Base-by-base conservation (phyloP, 768 basidiomycete species). In the Albatrellus ellisii region DNA sequence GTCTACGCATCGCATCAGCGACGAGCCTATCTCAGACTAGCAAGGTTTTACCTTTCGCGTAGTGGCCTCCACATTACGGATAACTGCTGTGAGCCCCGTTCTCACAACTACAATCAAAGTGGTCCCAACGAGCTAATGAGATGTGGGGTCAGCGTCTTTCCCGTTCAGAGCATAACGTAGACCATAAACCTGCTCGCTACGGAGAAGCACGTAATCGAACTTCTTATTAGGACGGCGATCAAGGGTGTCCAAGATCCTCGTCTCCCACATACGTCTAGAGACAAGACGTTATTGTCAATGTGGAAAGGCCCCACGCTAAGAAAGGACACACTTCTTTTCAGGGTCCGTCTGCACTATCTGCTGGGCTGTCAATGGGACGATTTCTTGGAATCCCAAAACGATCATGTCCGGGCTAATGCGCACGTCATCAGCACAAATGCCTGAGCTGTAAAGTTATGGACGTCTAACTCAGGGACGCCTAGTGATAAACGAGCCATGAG, bases 261-360 rank as follows among this genome's bases (percentile, higher is more conserved):
- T 65, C 60, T 97, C 94, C 91, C 94, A 98, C 41, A 81, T 59
- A 3, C 79, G 79, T 44, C 92, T 97, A 25, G 24, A 12, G 10
- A 17, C 25, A 15, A 5, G n/a, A n/a, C n/a, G n/a, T n/a, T n/a
- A n/a, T n/a, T n/a, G n/a, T n/a, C n/a, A n/a, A n/a, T n/a, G n/a
- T n/a, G n/a, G n/a, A n/a, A n/a, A n/a, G n/a, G n/a, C n/a, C n/a
- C n/a, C n/a, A n/a, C n/a, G n/a, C n/a, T n/a, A 26, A 9, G 9
- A n/a, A 15, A 21, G 15, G 20, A 40, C 65, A 18, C 40, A 82
- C 88, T 76, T 73, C 63, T 89, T 91, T 56, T 90, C 89, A 1
- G 92, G 90, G 60, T 97, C 92, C 5, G 91, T 82, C 58, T 95
- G 91, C 12, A 97, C 69, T 32, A 99, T 97, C 58, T 97, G 92